Evolutionary conservation across 2,329 filamentous ascomycete species (phyloP), one percentile per base, ranked within the genome.

Genomic region (Rhinocladiella similis): DNA sequence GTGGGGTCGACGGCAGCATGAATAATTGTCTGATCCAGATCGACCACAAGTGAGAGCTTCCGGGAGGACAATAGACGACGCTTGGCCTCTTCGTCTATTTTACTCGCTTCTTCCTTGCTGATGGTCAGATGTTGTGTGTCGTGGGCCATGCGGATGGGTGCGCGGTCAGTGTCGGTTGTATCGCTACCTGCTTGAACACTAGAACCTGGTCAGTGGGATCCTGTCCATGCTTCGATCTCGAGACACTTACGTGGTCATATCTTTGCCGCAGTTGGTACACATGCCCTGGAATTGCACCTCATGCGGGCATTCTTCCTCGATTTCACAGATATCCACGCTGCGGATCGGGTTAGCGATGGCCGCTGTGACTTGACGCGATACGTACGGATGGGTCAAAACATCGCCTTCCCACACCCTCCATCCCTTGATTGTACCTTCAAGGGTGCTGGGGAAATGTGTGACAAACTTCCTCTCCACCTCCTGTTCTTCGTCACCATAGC

Each of bases 1-100:
- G 94, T 99, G 5, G 92, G 93, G 66, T 99, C 94, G 67, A 97
- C 95, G 60, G 91, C 96, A 22, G 94, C 94, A 72, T 99, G 94
- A 64, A 99, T 99, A 67, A 99, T 94, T 55, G 94, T 99, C 77
- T 97, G 93, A 71, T 99, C 94, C 53, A 99, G 80, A 79, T 99
- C 94, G 65, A 99, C 94, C 22, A 99, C 94, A 43, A 99, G 81
- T 45, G 90, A 96, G 43, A 99, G 82, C 75, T 96, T 96, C 65
- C 88, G 85, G 60, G 88, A 84, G 57, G 86, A 81, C 42, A 99
- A 78, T 41, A 99, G 79, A 18, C 93, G 86, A 59, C 86, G 83
- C 76, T 97, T 96, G 13, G 91, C 83, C 65, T 96, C 89, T 69
- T 92, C 86, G 73, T 97, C 93, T 55, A 90, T 87, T 63, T 85